Base-by-base conservation (phyloP, 2,329 filamentous ascomycete genomes). In the Lachnellula cervina region DNA sequence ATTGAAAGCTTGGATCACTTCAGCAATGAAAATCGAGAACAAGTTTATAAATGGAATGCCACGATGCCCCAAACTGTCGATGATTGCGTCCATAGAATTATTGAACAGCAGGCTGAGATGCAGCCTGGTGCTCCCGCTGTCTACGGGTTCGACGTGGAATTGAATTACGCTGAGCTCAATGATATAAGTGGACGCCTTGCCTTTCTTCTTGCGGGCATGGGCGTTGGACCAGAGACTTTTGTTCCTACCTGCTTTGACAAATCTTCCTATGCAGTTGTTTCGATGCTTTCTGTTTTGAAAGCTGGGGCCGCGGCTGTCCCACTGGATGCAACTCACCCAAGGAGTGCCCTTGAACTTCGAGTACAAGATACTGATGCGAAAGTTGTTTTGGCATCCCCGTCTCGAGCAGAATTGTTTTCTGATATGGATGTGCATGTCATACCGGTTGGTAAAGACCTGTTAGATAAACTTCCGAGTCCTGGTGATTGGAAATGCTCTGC, bases 241-340 rank as follows among this genome's bases (percentile, higher is more conserved):
- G 59, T 68, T 17, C 62, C 58, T 13, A 51, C 64, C 5, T 67
- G 62, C 48, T 67, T 67, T 45, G 60, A 67, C 19, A 69, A 69
- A 52, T 65, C 63, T 7, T 49, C 47, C 17, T 68, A 57, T 44
- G 54, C 64, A 25, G 54, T 66, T 25, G 58, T 68, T 16, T 59
- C 62, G 16, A 60, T 66, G 59, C 51, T 68, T 21, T 63, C 59
- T 47, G 58, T 68, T 6, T 32, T 67, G 16, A 62, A 63, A 40
- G 54, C 62, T 34, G 66, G 66, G 14, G 62, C 53, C 8, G 62
- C 63, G 3, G 65, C 59, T 28, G 64, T 69, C 32, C 57, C 66
- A 13, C 44, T 71, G 7, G 65, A 70, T 56, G 61, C 68, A 6
- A 62, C 49, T 8, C 60, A 68, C 48, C 68, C 68, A 73, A 68